Evolutionary conservation across 345 rosid species (phyloP), one percentile per base, ranked within the genome.

Genomic region (Salix suchowensis): DNA sequence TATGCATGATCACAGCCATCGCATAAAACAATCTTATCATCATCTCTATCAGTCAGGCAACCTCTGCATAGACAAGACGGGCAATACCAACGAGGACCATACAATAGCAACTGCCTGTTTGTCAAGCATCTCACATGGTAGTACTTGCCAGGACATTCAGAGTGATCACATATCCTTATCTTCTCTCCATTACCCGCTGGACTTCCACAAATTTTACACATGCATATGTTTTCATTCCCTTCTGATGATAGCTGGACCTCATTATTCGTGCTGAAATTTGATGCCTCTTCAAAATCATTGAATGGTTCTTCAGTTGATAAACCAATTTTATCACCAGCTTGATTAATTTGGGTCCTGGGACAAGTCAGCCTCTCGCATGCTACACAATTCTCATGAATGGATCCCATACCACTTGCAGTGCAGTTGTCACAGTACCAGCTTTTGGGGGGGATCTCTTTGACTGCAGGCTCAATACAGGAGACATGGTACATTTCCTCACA

Each of bases 1-100:
- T 90, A 96, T 30, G 90, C 99, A 75, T 88, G 88, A 84, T 93
- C 98, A 83, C 99, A 96, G 21, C 91, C 89, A 85, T 93, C 99
- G 65, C 99, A 96, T 55, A 96, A 58, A 74, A 96, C 89, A 61
- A 96, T 87, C 83, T 87, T 74, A 70, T 91, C 91, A 78, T 94
- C 95, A 65, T 96, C 97, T 84, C 69, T 87, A 68, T 96, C 94
- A n/a, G 85, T 70, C 15, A 89, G 88, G 88, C 99, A 96, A 40
- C 74, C 72, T 82, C 94, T 85, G 75, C 99, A 96, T 34, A 93
- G 77, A 84, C 99, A 96, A 26, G 98, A 92, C 32, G 99, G 97
- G 82, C 99, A 96, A 76, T 89, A 92, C 99, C 99, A 96, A 66
- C 76, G 78, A 54, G 85, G 85, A 75, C 97, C 90, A 42, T 86